Percentiles rank a stretch among this genome's conserved stretches.
phyloP scores from a whole-genome alignment of 129 eudicot species.

The Erigeron canadensis region DNA sequence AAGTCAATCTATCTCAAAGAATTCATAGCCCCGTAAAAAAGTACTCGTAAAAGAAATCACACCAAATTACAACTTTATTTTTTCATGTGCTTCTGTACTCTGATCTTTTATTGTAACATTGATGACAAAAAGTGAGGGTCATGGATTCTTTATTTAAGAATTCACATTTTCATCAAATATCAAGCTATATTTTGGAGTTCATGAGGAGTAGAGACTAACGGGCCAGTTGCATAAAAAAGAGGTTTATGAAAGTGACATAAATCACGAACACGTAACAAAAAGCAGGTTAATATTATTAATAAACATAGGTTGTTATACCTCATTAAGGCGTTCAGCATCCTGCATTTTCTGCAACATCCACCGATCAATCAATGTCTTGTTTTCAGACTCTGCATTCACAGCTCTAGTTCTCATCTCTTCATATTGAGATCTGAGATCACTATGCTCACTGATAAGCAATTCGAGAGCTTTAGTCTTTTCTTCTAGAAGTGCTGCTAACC shows the following conservation, averaged over 20 bases:
- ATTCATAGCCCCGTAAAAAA: too few relatives aligned
- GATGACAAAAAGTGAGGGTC: too few relatives aligned
- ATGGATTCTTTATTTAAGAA: too few relatives aligned
- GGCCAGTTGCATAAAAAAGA: not conserved
- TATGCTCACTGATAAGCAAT: slow-evolving; percentile 70
- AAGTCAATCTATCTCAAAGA: too few relatives aligned
- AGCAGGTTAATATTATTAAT: not conserved
- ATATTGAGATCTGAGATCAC: slow-evolving; percentile 59
- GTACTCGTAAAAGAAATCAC: too few relatives aligned
- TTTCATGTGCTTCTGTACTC: too few relatives aligned
- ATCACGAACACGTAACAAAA: not conserved
- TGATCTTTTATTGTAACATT: too few relatives aligned
- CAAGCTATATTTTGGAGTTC: slow-evolving; percentile 1
- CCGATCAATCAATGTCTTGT: slow-evolving; percentile 73
- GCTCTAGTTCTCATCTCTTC: slow-evolving; percentile 73
- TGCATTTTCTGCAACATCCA: slow-evolving; percentile 95
- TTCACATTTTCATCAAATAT: not conserved
- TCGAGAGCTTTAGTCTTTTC: slow-evolving; percentile 82
- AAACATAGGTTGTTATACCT: slow-evolving; percentile 37
- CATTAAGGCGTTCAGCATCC: slow-evolving; percentile 95
- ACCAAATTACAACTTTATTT: too few relatives aligned
- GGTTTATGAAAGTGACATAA: not conserved
- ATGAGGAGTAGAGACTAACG: not conserved
- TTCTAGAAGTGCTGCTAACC: slow-evolving; percentile 53
- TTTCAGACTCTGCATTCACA: slow-evolving; percentile 67